phyloP scores from a whole-genome alignment of 2,329 filamentous ascomycete genomes.

The Ilyonectria robusta region DNA sequence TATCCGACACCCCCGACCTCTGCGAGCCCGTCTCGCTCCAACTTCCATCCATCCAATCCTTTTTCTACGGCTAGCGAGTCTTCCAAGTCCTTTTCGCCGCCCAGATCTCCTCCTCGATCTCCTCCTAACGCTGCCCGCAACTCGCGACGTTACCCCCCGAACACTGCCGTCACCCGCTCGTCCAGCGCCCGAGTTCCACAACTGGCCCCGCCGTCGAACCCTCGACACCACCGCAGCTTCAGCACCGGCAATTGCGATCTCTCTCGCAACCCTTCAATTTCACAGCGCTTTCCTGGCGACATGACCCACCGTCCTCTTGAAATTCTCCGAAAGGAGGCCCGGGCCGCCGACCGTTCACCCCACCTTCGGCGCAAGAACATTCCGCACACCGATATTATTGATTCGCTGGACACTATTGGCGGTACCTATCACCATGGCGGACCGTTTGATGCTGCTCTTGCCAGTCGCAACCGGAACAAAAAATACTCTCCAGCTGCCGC shows the following conservation, averaged over 20 bases:
- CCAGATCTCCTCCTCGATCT: constrained; percentile 35
- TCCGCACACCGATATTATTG: constrained; percentile 83
- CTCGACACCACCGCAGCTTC: constrained; percentile 42
- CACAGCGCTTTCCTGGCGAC: constrained; percentile 72
- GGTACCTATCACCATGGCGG: constrained; percentile 89
- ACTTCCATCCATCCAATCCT: constrained; percentile 63
- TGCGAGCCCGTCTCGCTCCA: constrained; percentile 64
- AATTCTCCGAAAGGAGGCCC: constrained; percentile 73
- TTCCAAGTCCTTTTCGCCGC: constrained; percentile 34
- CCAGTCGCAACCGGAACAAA: constrained; percentile 78
- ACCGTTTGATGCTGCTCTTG: constrained; percentile 87
- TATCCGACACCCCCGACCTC: constrained; percentile 68
- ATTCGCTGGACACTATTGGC: constrained; percentile 79
- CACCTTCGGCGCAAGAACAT: constrained; percentile 76
- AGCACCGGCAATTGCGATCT: constrained; percentile 37
- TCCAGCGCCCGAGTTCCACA: constrained; percentile 44
- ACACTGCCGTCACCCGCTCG: constrained; percentile 52
- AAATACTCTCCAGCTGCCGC: constrained; percentile 82
- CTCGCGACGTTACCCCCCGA: constrained; percentile 43
- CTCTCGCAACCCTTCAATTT: constrained; percentile 37
- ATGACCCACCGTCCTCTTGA: constrained; percentile 77
- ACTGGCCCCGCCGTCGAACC: constrained; percentile 23
- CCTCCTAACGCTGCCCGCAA: constrained; percentile 28
- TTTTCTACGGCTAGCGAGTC: constrained; percentile 41
- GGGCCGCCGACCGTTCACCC: constrained; percentile 77